Evolutionary conservation across 257 asterid species (phyloP), one percentile per base, ranked within the genome.

Genomic region (Schizonepeta tenuifolia): DNA sequence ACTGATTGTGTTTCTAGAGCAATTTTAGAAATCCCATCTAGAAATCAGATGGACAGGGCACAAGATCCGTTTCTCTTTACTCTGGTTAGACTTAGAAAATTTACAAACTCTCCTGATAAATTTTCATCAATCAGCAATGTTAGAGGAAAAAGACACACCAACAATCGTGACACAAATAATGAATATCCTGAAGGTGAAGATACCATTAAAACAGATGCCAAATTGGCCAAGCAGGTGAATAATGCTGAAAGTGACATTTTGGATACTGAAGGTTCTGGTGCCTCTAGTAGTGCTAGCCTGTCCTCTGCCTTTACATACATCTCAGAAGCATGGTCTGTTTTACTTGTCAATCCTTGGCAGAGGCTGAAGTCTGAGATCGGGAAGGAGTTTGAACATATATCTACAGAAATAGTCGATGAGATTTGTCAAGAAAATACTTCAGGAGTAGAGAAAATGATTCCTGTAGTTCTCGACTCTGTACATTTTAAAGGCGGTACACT

Each of bases 401-500:
- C 94, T 65, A 73, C 93, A 75, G 96, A 88, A 76, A 89, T 86
- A 55, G 87, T 74, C 62, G 89, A 89, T 21, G 91, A 76, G 66
- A 80, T 83, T 75, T 84, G 81, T 77, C 86, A 83, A 71, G 90
- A 87, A 73, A 79, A 77, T 66, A 36, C 75, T 58, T 76, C 84
- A 46, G 85, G 79, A 69, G 72, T 87, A 67, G 97, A 85, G 63
- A 87, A 82, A 76, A 79, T 66, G 81, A 75, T 86, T 81, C 99
- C 99, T 11, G 47, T 91, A 38, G 75, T 87, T 80, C 89, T 95
- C 26, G 99, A 95, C 83, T 88, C 97, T 41, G 93, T 95, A 63
- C 89, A 88, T 83, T 86, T 83, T 75, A 84, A 77, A 78, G 99
- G 92, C 51, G 98, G 99, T 35, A 84, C 92, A 47, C 74, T 95